Conservation (phyloP, 2,329 filamentous ascomycete species). For the Pseudocercospora fuligena region DNA sequence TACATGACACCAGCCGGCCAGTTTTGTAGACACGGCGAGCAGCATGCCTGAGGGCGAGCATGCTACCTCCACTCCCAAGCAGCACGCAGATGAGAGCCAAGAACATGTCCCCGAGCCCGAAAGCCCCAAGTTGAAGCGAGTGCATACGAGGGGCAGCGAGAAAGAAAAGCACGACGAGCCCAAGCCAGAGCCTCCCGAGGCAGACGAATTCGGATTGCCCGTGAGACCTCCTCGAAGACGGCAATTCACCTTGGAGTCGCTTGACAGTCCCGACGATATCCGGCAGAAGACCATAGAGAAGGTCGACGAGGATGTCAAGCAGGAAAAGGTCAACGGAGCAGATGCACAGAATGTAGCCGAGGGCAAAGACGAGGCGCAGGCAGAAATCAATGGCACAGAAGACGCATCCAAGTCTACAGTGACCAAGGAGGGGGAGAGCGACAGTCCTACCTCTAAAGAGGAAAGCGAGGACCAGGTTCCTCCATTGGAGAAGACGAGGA, state of each 20-base stretch:
- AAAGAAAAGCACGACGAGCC: conserved; percentile 28
- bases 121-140: conserved; percentile 21
- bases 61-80: conserved; percentile 9
- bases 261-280: conserved; percentile 32
- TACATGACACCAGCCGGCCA: too few species aligned
- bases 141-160: conserved; percentile 23
- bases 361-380: not conserved
- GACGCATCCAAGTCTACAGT: not conserved
- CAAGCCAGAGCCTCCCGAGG: conserved; percentile 33
- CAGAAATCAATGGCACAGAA: not conserved
- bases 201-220: conserved; percentile 47
- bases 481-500: conserved; percentile 8
- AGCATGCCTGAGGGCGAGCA: conserved; percentile 24
- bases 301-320: conserved; percentile 27
- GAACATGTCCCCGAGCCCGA: conserved; percentile 15
- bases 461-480: conserved; percentile 14
- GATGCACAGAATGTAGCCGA: not conserved
- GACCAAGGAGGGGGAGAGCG: conserved; percentile 2
- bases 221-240: conserved; percentile 39
- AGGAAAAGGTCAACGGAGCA: not conserved
- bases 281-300: conserved; percentile 28
- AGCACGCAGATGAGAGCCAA: not conserved
- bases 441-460: conserved; percentile 10
- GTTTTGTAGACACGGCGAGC: not conserved
- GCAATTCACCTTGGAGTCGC: conserved; percentile 33